Evolutionary conservation across 345 rosid genomes (phyloP).

Genomic region (Pseudoturritis turrita): DNA sequence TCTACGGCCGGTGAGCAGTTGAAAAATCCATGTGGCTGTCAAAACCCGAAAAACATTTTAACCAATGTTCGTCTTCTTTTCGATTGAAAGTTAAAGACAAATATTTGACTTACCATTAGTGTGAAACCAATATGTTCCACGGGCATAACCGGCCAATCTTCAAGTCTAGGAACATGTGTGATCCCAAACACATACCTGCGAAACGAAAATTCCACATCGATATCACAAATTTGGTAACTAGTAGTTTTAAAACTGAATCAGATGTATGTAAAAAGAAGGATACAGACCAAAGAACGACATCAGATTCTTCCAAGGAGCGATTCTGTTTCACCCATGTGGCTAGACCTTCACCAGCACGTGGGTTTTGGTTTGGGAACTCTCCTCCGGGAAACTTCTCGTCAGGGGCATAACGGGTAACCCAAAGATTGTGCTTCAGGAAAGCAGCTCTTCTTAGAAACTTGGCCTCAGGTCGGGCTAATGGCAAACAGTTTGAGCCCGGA

Average conservation of each 20-base stretch:
- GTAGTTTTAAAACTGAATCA: not conserved
- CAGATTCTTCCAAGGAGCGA: slow-evolving; percentile 75
- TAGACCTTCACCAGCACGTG: slow-evolving; percentile 82
- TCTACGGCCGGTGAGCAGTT: slow-evolving; percentile 94
- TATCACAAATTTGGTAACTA: not conserved
- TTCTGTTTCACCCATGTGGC: slow-evolving; percentile 82
- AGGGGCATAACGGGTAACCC: slow-evolving; percentile 72
- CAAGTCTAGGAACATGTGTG: slow-evolving; percentile 83
- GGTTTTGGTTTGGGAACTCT: slow-evolving; percentile 91
- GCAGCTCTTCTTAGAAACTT: slow-evolving; percentile 85
- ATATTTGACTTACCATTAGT: slow-evolving; percentile 53
- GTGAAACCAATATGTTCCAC: slow-evolving; percentile 80
- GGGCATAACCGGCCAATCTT: slow-evolving; percentile 97
- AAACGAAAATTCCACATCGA: not conserved
- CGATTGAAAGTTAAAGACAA: not conserved
- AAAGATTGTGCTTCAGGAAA: slow-evolving; percentile 75
- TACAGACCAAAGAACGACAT: slow-evolving; percentile 77
- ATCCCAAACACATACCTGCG: slow-evolving; percentile 88
- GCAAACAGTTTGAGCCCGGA: slow-evolving; percentile 88
- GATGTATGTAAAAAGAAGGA: not conserved
- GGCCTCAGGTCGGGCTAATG: slow-evolving; percentile 81
- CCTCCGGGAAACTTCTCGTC: slow-evolving; percentile 86
- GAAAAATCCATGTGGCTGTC: slow-evolving; percentile 96
- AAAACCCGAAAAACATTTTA: not conserved
- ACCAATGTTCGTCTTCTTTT: not conserved